Percentiles rank a stretch among this genome's conserved stretches.
These are phyloP conservation scores for Myochromella boudieri DNA, from an alignment of 768 basidiomycete species.

Conservation along the genomic window DNA sequence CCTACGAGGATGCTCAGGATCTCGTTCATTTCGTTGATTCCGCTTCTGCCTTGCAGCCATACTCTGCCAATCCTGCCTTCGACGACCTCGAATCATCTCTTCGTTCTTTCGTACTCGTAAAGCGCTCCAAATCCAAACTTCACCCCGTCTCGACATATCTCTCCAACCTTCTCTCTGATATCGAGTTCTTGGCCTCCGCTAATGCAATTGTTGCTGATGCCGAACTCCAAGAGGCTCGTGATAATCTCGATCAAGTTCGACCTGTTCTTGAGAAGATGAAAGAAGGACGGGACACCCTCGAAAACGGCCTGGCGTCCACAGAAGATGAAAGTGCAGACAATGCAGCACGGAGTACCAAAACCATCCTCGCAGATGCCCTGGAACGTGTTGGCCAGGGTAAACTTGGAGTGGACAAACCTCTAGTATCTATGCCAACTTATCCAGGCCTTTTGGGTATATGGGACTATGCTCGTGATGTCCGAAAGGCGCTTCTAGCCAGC, in stretches of 20 bases:
- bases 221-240: slow-evolving; percentile 71
- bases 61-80: slow-evolving; percentile 68
- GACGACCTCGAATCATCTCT: slow-evolving; percentile 87
- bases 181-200: slow-evolving; percentile 82
- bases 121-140: slow-evolving; percentile 95
- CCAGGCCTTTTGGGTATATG: slow-evolving; percentile 81
- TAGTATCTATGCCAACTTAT: slow-evolving; percentile 68
- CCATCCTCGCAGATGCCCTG: slow-evolving; percentile 64
- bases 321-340: slow-evolving; percentile 73
- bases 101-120: slow-evolving; percentile 92
- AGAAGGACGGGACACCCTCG: slow-evolving; percentile 66
- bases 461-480: slow-evolving; percentile 85
- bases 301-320: slow-evolving; percentile 72
- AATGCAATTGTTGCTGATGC: slow-evolving; percentile 85
- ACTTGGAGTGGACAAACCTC: slow-evolving; percentile 51
- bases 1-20: slow-evolving; percentile 87
- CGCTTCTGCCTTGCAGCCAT: slow-evolving; percentile 66
- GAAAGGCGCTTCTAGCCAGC: slow-evolving; percentile 71
- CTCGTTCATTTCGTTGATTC: slow-evolving; percentile 99
- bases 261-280: slow-evolving; percentile 92
- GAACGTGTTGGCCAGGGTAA: slow-evolving; percentile 77
- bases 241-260: slow-evolving; percentile 63
- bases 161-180: slow-evolving; percentile 82
- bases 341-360: slow-evolving; percentile 54
- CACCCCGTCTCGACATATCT: slow-evolving; percentile 92